A percentile compares a stretch with the other conserved stretches of the same genome.
These are phyloP conservation scores for Phytophthora meadii DNA, from an alignment of 352 stramenopile genomes.

Conservation along the genomic window DNA sequence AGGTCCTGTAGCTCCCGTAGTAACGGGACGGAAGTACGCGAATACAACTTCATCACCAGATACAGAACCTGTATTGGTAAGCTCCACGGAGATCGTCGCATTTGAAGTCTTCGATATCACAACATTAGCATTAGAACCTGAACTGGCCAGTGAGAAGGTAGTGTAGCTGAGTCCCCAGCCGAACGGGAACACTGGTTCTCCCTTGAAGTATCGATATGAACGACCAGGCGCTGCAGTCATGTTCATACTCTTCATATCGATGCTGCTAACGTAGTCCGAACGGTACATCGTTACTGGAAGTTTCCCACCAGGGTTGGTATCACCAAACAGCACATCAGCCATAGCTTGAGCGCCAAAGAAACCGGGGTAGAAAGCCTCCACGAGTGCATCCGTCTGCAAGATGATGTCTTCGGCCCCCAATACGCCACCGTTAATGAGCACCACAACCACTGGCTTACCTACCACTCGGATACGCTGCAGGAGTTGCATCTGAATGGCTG, in stretches of 20 bases:
- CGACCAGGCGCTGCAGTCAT: background rate
- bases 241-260: conserved; percentile 10
- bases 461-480: background rate
- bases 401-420: conserved; percentile 5
- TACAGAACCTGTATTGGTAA: background rate
- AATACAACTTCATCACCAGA: conserved; percentile 2
- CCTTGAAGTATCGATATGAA: conserved; percentile 7
- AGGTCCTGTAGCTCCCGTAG: background rate
- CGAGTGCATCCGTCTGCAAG: conserved; percentile 1
- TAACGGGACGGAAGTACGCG: conserved; percentile 3
- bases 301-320: background rate
- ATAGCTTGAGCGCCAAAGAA: conserved; percentile 3
- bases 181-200: conserved; percentile 2
- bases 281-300: conserved; percentile 5
- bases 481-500: conserved; percentile 4
- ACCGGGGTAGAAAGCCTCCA: conserved; percentile 2
- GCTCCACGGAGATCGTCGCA: background rate
- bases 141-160: background rate
- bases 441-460: background rate
- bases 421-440: conserved; percentile 6
- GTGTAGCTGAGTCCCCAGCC: conserved; percentile 7
- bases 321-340: conserved; percentile 1
- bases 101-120: background rate
- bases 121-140: background rate
- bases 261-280: conserved; percentile 2